These are phyloP conservation scores for Venturia carpophila DNA, from an alignment of 2,329 filamentous ascomycete genomes.

Conservation along the genomic window DNA sequence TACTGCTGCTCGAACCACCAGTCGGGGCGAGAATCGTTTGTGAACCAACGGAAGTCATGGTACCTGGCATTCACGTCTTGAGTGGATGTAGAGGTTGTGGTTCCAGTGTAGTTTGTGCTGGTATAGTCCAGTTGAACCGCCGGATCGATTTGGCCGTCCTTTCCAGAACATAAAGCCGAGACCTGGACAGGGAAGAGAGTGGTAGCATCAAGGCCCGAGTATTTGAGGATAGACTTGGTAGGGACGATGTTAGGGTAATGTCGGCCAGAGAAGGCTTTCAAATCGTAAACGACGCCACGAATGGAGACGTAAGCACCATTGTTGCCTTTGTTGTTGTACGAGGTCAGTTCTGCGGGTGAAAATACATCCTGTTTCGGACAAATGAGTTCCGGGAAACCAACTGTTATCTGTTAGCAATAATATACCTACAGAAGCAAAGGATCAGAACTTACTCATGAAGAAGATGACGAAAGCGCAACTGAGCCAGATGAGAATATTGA, in stretches of 20 bases:
- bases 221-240: constrained; percentile 59
- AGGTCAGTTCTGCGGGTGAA: constrained; percentile 66
- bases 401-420: constrained; percentile 26
- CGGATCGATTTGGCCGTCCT: constrained; percentile 56
- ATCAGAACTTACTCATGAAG: constrained; percentile 53
- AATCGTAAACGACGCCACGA: constrained; percentile 81
- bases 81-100: constrained; percentile 54
- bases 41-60: constrained; percentile 86
- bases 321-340: constrained; percentile 63
- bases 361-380: constrained; percentile 89
- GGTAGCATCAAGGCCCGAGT: constrained; percentile 82
- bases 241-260: constrained; percentile 70
- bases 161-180: constrained; percentile 78
- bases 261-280: constrained; percentile 60
- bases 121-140: constrained; percentile 81
- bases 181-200: constrained; percentile 89
- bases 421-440: neutral
- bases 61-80: constrained; percentile 70
- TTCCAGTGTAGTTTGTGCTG: constrained; percentile 64
- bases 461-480: constrained; percentile 71
- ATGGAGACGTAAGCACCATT: constrained; percentile 66
- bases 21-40: constrained; percentile 72
- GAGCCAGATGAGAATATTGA: constrained; percentile 96
- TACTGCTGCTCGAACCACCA: constrained; percentile 91
- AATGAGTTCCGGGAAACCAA: constrained; percentile 77